Percentiles rank a stretch among this genome's conserved stretches.
Conservation (phyloP, 306 rosid species). For the Inga laurina region DNA sequence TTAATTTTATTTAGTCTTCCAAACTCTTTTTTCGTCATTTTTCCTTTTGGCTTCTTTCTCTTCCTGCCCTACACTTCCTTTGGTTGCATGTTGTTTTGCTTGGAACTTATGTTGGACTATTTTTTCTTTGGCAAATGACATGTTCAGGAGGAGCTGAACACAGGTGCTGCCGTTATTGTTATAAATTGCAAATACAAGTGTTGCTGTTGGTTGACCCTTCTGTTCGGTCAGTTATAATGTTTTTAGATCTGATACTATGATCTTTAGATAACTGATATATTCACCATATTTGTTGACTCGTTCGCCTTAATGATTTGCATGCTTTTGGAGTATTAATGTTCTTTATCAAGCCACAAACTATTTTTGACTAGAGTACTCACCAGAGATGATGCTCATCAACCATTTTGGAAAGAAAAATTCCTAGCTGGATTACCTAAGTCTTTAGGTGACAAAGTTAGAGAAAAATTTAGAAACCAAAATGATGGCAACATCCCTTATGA, state of each 20-base stretch:
- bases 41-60: not conserved
- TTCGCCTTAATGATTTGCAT: not conserved
- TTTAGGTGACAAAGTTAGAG: too few species aligned
- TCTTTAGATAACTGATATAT: not conserved
- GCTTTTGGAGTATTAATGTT: not conserved
- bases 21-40: not conserved
- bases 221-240: slow-evolving; percentile 21
- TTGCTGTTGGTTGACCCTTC: slow-evolving; percentile 1
- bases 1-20: not conserved
- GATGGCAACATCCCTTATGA: too few species aligned
- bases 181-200: not conserved
- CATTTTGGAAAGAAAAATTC: too few species aligned
- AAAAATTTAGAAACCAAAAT: too few species aligned
- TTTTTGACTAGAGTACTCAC: too few species aligned
- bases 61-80: slow-evolving; percentile 5
- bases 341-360: not conserved
- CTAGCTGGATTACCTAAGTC: too few species aligned
- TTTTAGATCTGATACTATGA: not conserved
- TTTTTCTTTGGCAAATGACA: slow-evolving; percentile 51
- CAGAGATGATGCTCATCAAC: too few species aligned
- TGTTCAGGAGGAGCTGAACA: slow-evolving; percentile 53
- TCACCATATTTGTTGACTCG: not conserved
- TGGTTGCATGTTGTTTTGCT: not conserved
- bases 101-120: slow-evolving; percentile 35
- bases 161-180: slow-evolving; percentile 46